Evolutionary conservation across 306 rosid genomes (phyloP).

Genomic region (Cucurbita ficifolia): DNA sequence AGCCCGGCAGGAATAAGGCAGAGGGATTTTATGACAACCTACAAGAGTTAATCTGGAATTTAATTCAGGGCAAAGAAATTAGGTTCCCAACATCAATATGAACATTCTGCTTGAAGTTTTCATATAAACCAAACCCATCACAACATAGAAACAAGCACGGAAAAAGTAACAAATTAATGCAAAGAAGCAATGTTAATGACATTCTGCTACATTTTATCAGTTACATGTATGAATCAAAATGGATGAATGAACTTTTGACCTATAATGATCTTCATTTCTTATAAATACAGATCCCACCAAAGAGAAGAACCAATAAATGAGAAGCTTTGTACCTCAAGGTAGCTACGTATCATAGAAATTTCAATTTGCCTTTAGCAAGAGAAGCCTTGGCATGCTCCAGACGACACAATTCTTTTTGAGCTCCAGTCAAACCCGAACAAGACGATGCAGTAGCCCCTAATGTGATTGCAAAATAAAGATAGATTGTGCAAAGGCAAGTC

Average conservation of each 20-base stretch:
- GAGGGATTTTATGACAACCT: too few relatives aligned
- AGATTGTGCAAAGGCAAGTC: constrained; percentile 56
- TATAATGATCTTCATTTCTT: neutral
- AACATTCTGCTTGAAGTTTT: neutral
- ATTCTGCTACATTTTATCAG: constrained; percentile 2
- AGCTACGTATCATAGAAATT: constrained; percentile 36
- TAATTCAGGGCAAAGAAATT: neutral
- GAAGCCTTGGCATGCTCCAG: constrained; percentile 57
- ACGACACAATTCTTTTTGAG: constrained; percentile 46
- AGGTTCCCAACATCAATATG: neutral
- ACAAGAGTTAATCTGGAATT: neutral
- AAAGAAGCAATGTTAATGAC: neutral
- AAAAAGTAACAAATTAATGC: neutral
- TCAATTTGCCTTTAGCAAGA: constrained; percentile 58
- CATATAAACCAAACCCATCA: neutral
- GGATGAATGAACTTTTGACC: neutral
- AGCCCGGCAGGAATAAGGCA: too few relatives aligned
- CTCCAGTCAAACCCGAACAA: constrained; percentile 49
- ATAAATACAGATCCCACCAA: neutral
- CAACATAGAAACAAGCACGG: neutral
- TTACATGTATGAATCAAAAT: neutral
- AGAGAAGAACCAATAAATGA: constrained; percentile 1
- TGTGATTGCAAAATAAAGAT: constrained; percentile 82
- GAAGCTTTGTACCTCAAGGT: neutral
- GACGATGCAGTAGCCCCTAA: constrained; percentile 29